These are phyloP conservation scores for Corymbia maculata DNA, from an alignment of 345 rosid genomes.

Conservation along the genomic window DNA sequence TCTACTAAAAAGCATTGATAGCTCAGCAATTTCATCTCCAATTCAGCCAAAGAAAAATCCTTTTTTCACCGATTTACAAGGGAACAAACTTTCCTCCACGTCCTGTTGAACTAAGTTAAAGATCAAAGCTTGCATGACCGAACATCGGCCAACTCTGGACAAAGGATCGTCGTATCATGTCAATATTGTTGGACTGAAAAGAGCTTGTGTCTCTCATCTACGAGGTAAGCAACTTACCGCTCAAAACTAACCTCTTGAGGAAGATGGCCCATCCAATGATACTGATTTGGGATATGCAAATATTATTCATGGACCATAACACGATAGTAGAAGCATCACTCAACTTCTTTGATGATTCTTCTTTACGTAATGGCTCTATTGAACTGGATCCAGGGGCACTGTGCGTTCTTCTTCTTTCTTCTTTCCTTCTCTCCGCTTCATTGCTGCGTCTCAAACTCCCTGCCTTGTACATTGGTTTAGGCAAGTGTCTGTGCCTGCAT, in stretches of 20 bases:
- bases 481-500: slow-evolving; percentile 88
- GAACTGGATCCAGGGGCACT: slow-evolving; percentile 73
- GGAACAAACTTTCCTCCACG: neutral
- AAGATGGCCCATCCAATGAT: neutral
- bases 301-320: neutral
- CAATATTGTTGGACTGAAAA: neutral
- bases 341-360: slow-evolving; percentile 73
- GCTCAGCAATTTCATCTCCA: neutral
- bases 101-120: neutral
- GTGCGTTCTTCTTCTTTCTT: slow-evolving; percentile 74
- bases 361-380: slow-evolving; percentile 46
- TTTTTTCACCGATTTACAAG: neutral
- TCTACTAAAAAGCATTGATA: neutral
- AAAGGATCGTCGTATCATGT: neutral
- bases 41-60: neutral
- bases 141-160: neutral
- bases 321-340: slow-evolving; percentile 14
- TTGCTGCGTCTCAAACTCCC: slow-evolving; percentile 22
- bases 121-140: neutral
- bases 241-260: neutral
- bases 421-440: slow-evolving; percentile 71
- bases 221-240: neutral
- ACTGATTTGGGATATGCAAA: neutral
- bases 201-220: neutral
- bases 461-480: slow-evolving; percentile 79